A percentile compares a stretch with the other conserved stretches of the same genome.
These are phyloP conservation scores for Xylaria sp. DNA, from an alignment of 495 filamentous ascomycete species.

Conservation along the genomic window DNA sequence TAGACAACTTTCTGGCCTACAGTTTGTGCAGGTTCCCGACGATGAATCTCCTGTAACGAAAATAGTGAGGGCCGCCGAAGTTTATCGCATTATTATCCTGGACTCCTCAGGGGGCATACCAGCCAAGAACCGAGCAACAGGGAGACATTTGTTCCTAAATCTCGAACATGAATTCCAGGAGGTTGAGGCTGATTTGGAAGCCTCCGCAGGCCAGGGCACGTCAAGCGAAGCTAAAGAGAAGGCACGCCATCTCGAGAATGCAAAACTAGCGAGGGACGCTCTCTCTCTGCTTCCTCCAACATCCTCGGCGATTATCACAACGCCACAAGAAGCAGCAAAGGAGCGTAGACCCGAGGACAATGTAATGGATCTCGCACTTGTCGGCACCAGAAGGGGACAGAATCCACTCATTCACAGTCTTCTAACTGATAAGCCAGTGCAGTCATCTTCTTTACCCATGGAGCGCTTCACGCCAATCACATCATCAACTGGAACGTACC, in stretches of 20 bases:
- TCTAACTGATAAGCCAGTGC: slow-evolving; percentile 90
- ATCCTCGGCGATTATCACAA: slow-evolving; percentile 87
- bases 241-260: slow-evolving; percentile 69
- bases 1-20: slow-evolving; percentile 71
- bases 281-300: slow-evolving; percentile 82
- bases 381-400: slow-evolving; percentile 72
- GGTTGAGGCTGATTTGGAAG: slow-evolving; percentile 66
- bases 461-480: slow-evolving; percentile 58
- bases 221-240: slow-evolving; percentile 22
- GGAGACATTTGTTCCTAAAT: slow-evolving; percentile 90
- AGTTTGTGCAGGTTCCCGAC: slow-evolving; percentile 46
- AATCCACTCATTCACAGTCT: slow-evolving; percentile 98
- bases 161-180: slow-evolving; percentile 85
- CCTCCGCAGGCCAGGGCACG: slow-evolving; percentile 11
- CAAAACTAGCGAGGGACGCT: slow-evolving; percentile 69
- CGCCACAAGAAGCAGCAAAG: slow-evolving; percentile 79
- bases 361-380: slow-evolving; percentile 50
- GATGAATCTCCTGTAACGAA: slow-evolving; percentile 56
- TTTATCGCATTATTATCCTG: slow-evolving; percentile 89
- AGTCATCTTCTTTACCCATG: slow-evolving; percentile 86
- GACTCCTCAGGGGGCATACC: slow-evolving; percentile 91
- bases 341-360: slow-evolving; percentile 49
- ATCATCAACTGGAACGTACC: slow-evolving; percentile 39
- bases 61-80: slow-evolving; percentile 57
- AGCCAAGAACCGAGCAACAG: slow-evolving; percentile 65